Percentiles rank a stretch among this genome's conserved stretches.
Conservation (phyloP, 495 filamentous ascomycete species). For the Daldinia concentrica region DNA sequence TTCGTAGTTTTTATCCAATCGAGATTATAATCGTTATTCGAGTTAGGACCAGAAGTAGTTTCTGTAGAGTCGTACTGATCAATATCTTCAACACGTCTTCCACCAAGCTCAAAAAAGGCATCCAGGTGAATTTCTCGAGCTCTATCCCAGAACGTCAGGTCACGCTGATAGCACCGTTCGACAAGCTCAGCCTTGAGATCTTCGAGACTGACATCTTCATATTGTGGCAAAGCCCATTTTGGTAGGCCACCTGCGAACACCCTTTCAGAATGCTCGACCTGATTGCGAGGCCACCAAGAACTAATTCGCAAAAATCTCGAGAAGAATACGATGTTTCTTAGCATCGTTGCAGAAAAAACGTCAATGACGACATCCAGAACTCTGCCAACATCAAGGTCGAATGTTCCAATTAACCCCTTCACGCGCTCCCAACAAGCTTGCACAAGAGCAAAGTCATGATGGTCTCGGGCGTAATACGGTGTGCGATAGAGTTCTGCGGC, state of each 20-base stretch:
- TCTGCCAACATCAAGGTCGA: constrained; percentile 92
- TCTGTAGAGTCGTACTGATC: constrained; percentile 59
- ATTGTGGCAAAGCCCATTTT: constrained; percentile 80
- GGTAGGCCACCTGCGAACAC: constrained; percentile 68
- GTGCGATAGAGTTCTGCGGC: constrained; percentile 89
- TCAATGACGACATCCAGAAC: constrained; percentile 93
- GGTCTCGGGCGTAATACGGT: constrained; percentile 58
- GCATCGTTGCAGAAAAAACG: constrained; percentile 83
- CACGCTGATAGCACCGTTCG: constrained; percentile 66
- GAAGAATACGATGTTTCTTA: constrained; percentile 90
- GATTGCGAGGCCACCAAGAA: constrained; percentile 93
- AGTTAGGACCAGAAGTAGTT: constrained; percentile 50
- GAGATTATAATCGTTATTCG: constrained; percentile 53
- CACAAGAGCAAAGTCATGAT: constrained; percentile 47
- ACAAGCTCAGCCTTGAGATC: constrained; percentile 50
- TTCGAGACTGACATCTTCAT: constrained; percentile 67
- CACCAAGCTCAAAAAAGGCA: constrained; percentile 89
- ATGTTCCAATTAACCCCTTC: constrained; percentile 90
- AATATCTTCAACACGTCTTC: constrained; percentile 61
- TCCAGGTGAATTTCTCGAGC: constrained; percentile 78
- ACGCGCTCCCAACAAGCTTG: constrained; percentile 67
- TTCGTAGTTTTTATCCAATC: constrained; percentile 81
- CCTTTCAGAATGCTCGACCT: constrained; percentile 46
- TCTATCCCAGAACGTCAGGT: constrained; percentile 81
- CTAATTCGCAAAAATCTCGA: constrained; percentile 88